phyloP scores from a whole-genome alignment of 1,139 yeast species.

The Martiniozyma asiatica region DNA sequence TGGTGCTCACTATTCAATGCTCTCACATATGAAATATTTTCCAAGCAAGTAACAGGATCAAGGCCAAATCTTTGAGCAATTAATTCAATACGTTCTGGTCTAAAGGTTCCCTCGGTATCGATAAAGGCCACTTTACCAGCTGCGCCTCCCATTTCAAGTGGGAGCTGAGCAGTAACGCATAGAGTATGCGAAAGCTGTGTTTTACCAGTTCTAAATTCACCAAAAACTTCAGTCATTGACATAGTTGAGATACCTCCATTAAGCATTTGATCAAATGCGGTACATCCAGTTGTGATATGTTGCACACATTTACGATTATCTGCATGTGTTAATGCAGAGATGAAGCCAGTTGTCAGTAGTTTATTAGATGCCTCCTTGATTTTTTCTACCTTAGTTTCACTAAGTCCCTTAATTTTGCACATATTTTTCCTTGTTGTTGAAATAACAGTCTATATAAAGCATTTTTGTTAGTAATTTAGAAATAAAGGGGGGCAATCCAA shows the following conservation, averaged over 20 bases:
- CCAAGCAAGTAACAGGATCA: conserved; percentile 40
- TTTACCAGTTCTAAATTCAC: conserved; percentile 52
- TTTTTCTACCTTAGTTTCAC: conserved; percentile 50
- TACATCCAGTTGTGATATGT: conserved; percentile 42
- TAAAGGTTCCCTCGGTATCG: conserved; percentile 50
- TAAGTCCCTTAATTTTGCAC: conserved; percentile 20
- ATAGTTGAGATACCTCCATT: conserved; percentile 53
- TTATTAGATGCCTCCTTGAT: conserved; percentile 51
- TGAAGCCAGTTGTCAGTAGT: conserved; percentile 37
- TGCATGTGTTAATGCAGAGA: conserved; percentile 41
- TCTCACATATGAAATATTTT: conserved; percentile 34
- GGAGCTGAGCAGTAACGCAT: conserved; percentile 48
- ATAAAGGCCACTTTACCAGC: conserved; percentile 53
- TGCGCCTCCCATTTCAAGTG: conserved; percentile 43
- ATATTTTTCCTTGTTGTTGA: conserved; percentile 39
- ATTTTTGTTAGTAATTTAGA: conserved; percentile 4
- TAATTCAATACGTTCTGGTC: conserved; percentile 42
- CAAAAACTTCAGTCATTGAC: conserved; percentile 54
- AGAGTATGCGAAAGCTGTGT: conserved; percentile 50
- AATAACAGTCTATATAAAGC: conserved; percentile 19
- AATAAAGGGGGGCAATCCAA: background rate
- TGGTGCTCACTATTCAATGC: conserved; percentile 50
- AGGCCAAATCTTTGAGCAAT: conserved; percentile 44
- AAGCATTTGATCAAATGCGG: conserved; percentile 37
- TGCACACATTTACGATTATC: conserved; percentile 36